Percentiles rank a stretch among this genome's conserved stretches.
Evolutionary conservation across 2,329 filamentous ascomycete species (phyloP).

Genomic region (Fusarium kyushuense): DNA sequence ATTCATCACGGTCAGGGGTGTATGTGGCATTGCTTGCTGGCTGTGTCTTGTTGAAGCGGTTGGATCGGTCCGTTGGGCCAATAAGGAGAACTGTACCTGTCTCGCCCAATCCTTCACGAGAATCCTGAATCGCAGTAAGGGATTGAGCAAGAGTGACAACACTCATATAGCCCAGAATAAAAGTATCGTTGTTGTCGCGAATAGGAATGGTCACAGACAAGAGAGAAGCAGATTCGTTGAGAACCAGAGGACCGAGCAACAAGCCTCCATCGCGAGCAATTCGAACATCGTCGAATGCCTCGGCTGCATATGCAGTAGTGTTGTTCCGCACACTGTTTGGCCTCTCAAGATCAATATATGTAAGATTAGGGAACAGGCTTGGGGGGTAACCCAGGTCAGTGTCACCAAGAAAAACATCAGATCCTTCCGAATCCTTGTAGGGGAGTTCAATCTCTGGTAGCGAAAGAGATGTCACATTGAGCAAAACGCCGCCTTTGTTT

Average conservation of each 20-base stretch:
- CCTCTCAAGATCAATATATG: constrained; percentile 64
- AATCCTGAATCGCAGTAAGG: constrained; percentile 71
- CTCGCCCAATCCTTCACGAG: constrained; percentile 75
- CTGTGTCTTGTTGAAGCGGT: constrained; percentile 66
- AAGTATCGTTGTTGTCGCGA: constrained; percentile 68
- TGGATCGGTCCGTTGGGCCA: constrained; percentile 74
- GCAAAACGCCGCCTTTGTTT: constrained; percentile 61
- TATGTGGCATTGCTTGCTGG: constrained; percentile 63
- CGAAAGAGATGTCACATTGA: constrained; percentile 71
- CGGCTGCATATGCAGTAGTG: constrained; percentile 59
- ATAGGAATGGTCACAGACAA: constrained; percentile 86
- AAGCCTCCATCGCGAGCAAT: constrained; percentile 68
- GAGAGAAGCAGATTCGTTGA: constrained; percentile 80
- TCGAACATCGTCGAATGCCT: constrained; percentile 63
- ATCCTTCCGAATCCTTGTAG: constrained; percentile 68
- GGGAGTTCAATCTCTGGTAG: constrained; percentile 70
- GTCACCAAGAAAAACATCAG: constrained; percentile 71
- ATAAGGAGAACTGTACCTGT: constrained; percentile 79
- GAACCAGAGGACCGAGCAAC: constrained; percentile 79
- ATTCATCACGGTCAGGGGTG: constrained; percentile 52
- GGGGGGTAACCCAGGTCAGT: constrained; percentile 75
- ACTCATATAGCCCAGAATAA: constrained; percentile 86
- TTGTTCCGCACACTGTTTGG: constrained; percentile 57
- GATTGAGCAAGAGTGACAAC: constrained; percentile 77
- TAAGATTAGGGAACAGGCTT: constrained; percentile 82